These are phyloP conservation scores for Pichia sp. DNA, from an alignment of 1,139 yeast genomes.

Conservation along the genomic window DNA sequence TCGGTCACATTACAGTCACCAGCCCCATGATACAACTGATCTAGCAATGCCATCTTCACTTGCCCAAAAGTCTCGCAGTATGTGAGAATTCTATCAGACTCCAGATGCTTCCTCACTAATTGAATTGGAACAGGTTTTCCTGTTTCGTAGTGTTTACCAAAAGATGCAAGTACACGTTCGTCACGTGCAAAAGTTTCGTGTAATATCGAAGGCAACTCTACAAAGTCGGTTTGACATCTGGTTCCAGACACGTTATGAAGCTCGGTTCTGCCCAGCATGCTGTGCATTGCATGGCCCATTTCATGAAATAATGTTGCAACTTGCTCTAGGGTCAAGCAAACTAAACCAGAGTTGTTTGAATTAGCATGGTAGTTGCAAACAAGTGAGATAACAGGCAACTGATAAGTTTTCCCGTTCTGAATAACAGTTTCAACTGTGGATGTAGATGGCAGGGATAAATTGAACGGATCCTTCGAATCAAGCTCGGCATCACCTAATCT, in stretches of 20 bases:
- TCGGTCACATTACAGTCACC: slow-evolving; percentile 32
- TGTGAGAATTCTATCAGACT: slow-evolving; percentile 52
- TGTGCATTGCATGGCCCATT: slow-evolving; percentile 99
- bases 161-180: slow-evolving; percentile 64
- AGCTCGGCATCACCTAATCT: slow-evolving; percentile 50
- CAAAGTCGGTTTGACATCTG: slow-evolving; percentile 93
- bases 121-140: slow-evolving; percentile 55
- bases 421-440: slow-evolving; percentile 38
- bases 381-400: slow-evolving; percentile 83
- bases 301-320: slow-evolving; percentile 95
- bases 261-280: slow-evolving; percentile 89
- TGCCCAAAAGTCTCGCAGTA: slow-evolving; percentile 82
- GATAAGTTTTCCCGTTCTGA: slow-evolving; percentile 47
- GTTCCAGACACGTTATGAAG: slow-evolving; percentile 94
- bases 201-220: slow-evolving; percentile 88
- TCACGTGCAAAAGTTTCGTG: slow-evolving; percentile 93
- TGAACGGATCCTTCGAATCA: slow-evolving; percentile 29
- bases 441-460: slow-evolving; percentile 24
- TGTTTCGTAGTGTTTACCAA: slow-evolving; percentile 73
- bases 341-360: slow-evolving; percentile 25
- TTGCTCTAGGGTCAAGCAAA: slow-evolving; percentile 66
- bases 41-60: slow-evolving; percentile 84
- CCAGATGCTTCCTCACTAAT: slow-evolving; percentile 47
- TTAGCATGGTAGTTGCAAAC: slow-evolving; percentile 74
- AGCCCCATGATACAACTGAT: slow-evolving; percentile 70